phyloP scores from a whole-genome alignment of 225 moss, liverwort and hornwort genomes.

The Thuidium tamariscinum region DNA sequence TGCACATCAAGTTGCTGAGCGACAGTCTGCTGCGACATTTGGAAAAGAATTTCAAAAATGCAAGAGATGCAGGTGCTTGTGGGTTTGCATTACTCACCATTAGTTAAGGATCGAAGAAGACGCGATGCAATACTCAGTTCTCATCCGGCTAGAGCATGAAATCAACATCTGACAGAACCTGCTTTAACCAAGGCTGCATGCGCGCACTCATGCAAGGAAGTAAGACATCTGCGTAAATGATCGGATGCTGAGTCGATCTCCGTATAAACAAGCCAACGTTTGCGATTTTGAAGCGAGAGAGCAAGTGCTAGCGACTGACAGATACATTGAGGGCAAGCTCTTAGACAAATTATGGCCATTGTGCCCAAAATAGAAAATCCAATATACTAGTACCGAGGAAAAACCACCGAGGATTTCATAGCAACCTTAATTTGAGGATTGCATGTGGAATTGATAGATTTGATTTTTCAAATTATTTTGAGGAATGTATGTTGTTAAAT shows the following conservation, averaged over 20 bases:
- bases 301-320: not conserved
- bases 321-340: not conserved
- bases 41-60: not conserved
- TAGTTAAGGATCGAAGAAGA: not conserved
- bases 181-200: not conserved
- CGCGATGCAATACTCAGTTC: not conserved
- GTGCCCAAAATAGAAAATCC: not conserved
- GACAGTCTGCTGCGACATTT: too few species aligned
- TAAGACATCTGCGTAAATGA: not conserved
- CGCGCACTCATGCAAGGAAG: not conserved
- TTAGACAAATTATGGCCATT: not conserved
- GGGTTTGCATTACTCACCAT: not conserved
- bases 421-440: not conserved
- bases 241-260: not conserved
- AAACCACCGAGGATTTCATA: not conserved
- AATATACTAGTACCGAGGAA: not conserved
- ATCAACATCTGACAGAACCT: not conserved
- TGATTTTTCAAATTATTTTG: not conserved
- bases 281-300: not conserved
- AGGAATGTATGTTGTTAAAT: not conserved
- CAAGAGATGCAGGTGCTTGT: not conserved
- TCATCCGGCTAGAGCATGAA: not conserved
- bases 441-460: not conserved
- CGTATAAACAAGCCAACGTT: not conserved
- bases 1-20: not conserved